These are phyloP conservation scores for Quillaja saponaria DNA, from an alignment of 306 rosid species.

Conservation along the genomic window DNA sequence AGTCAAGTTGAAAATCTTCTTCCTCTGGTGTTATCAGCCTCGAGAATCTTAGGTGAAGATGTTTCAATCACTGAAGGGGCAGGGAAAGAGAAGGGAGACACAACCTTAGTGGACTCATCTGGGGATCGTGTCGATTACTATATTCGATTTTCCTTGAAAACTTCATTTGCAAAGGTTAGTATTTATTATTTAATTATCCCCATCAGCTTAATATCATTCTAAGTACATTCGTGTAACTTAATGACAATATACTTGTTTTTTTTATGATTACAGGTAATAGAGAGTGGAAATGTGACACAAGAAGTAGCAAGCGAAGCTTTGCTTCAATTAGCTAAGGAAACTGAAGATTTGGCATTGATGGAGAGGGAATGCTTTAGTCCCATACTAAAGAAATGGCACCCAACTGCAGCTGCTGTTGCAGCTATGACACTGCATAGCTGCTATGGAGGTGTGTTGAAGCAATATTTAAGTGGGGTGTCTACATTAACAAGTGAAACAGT, in stretches of 20 bases:
- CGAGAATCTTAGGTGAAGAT: constrained; percentile 79
- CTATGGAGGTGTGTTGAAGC: constrained; percentile 70
- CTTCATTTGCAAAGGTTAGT: constrained; percentile 70
- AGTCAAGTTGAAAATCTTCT: constrained; percentile 72
- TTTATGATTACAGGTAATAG: constrained; percentile 48
- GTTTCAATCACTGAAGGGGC: constrained; percentile 50
- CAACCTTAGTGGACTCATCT: constrained; percentile 59
- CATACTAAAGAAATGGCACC: constrained; percentile 66
- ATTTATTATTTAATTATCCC: neutral
- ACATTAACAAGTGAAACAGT: constrained; percentile 57
- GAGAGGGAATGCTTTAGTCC: constrained; percentile 81
- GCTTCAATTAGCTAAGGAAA: constrained; percentile 73
- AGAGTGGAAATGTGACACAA: constrained; percentile 43
- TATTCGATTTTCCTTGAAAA: constrained; percentile 61
- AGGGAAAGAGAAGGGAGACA: constrained; percentile 47
- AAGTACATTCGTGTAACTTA: neutral
- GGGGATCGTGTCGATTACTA: constrained; percentile 66
- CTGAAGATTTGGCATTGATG: constrained; percentile 67
- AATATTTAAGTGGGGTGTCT: constrained; percentile 57
- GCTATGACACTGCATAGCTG: constrained; percentile 76
- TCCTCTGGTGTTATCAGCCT: constrained; percentile 68
- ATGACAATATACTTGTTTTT: neutral
- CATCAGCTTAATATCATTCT: neutral
- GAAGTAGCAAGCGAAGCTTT: constrained; percentile 53
- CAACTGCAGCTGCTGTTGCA: constrained; percentile 65